Evolutionary conservation across 1,139 yeast genomes (phyloP), one percentile per base, ranked within the genome.

Genomic region (Kodamaea alishanica): DNA sequence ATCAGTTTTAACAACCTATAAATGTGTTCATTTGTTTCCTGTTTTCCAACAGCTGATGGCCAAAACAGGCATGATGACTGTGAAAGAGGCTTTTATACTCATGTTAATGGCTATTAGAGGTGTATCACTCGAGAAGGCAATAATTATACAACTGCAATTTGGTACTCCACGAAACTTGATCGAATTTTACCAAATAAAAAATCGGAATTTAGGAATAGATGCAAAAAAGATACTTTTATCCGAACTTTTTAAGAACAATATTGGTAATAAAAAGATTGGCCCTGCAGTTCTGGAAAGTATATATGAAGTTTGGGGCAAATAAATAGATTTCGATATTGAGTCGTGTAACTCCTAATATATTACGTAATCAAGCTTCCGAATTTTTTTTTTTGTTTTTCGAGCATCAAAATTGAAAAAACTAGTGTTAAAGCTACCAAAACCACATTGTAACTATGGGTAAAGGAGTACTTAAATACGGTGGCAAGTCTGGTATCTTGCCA

Each of bases 401-500:
- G 20, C 20, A 15, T 15, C 20, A 15, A 15, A 15, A 15, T 15
- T 15, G 20, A 4, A 15, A 15, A 4, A 15, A 15, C 20, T 3
- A 15, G 20, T 15, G 20, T 15, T 3, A 15, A 15, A 15, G 20
- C 23, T 26, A 27, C 24, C 15, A 54, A 55, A 58, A 61, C 61
- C 61, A 24, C 26, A 32, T 27, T 27, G 20, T 15, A 30, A 46
- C 26, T 35, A 73, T 75, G 80, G 75, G 79, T 42, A 77, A 75
- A 51, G 71, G 79, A 41, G 66, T 70, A 23, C 55, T 75, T 33
- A 75, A 70, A 50, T 70, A 63, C 51, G 80, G 80, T 26, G 80
- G 80, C n/a, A 84, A 84, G 64, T 83, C 94, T 39, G 96, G 97
- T 57, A 70, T 86, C 35, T 73, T 89, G 49, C 97, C 97, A 37